phyloP scores from a whole-genome alignment of 768 basidiomycete genomes.

The Lactifluus subvellereus region DNA sequence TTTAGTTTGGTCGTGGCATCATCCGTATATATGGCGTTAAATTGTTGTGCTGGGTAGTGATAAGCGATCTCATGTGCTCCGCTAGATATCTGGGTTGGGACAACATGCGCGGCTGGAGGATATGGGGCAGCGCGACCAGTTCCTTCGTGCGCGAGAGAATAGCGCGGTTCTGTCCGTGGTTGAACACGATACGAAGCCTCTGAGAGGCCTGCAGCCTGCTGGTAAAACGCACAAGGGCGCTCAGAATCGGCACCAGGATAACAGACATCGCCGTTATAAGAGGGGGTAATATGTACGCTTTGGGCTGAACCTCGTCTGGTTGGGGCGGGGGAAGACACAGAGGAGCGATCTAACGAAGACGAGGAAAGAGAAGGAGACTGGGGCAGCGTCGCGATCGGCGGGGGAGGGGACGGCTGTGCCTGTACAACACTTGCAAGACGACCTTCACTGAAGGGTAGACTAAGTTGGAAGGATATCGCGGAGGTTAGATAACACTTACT shows the following conservation, averaged over 20 bases:
- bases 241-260: slow-evolving; percentile 19
- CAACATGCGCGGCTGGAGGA: slow-evolving; percentile 26
- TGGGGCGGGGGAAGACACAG: slow-evolving; percentile 52
- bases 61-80: slow-evolving; percentile 29
- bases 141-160: slow-evolving; percentile 22
- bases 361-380: slow-evolving; percentile 59
- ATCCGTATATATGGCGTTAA: slow-evolving; percentile 53
- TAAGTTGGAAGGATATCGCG: slow-evolving; percentile 21
- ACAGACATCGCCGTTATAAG: slow-evolving; percentile 32
- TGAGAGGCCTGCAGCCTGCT: slow-evolving; percentile 1
- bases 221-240: slow-evolving; percentile 20
- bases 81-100: slow-evolving; percentile 25
- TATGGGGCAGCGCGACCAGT: slow-evolving; percentile 18
- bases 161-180: slow-evolving; percentile 19
- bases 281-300: slow-evolving; percentile 35
- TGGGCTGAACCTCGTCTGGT: slow-evolving; percentile 38
- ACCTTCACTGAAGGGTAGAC: slow-evolving; percentile 36
- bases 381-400: slow-evolving; percentile 44
- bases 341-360: slow-evolving; percentile 54
- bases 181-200: slow-evolving; percentile 21
- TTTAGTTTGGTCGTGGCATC: slow-evolving; percentile 77
- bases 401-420: slow-evolving; percentile 40
- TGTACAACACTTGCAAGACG: slow-evolving; percentile 36
- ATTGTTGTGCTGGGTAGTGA: slow-evolving; percentile 36
- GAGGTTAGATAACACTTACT: slow-evolving; percentile 27